A percentile compares a stretch with the other conserved stretches of the same genome.
Conservation (phyloP, 495 filamentous ascomycete species). For the Annulohypoxylon nitens region DNA sequence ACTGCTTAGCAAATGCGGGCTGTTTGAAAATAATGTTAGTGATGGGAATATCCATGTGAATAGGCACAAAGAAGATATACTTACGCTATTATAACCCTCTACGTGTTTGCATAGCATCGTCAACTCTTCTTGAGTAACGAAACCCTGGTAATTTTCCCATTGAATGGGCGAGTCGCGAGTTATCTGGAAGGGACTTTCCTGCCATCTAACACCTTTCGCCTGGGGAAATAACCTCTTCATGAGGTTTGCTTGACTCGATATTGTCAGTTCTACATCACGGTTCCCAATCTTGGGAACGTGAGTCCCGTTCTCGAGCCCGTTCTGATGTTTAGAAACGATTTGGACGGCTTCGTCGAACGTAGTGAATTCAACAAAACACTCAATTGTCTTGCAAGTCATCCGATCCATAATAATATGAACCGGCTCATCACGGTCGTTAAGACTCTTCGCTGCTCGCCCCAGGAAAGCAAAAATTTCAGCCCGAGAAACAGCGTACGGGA, state of each 20-base stretch:
- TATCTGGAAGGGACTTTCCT: constrained; percentile 58
- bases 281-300: constrained; percentile 68
- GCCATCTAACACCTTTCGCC: constrained; percentile 74
- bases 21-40: constrained; percentile 50
- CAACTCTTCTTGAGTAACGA: constrained; percentile 79
- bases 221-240: constrained; percentile 77
- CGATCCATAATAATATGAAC: constrained; percentile 90
- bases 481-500: constrained; percentile 76
- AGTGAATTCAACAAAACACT: constrained; percentile 78
- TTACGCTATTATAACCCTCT: constrained; percentile 55
- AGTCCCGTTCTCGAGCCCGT: constrained; percentile 55
- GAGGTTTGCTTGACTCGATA: constrained; percentile 71
- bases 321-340: constrained; percentile 63
- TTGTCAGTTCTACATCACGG: constrained; percentile 72
- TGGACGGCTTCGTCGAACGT: constrained; percentile 66
- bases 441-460: constrained; percentile 72
- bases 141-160: constrained; percentile 78
- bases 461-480: constrained; percentile 76
- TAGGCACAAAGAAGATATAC: constrained; percentile 11
- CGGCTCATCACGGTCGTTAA: constrained; percentile 69
- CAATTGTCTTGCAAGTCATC: constrained; percentile 79
- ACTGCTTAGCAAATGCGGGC: constrained; percentile 74
- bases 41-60: not conserved
- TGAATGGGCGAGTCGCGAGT: constrained; percentile 52
- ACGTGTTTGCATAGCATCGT: constrained; percentile 74